Evolutionary conservation across 2,329 filamentous ascomycete species (phyloP).

Genomic region (Aureobasidium sp.): DNA sequence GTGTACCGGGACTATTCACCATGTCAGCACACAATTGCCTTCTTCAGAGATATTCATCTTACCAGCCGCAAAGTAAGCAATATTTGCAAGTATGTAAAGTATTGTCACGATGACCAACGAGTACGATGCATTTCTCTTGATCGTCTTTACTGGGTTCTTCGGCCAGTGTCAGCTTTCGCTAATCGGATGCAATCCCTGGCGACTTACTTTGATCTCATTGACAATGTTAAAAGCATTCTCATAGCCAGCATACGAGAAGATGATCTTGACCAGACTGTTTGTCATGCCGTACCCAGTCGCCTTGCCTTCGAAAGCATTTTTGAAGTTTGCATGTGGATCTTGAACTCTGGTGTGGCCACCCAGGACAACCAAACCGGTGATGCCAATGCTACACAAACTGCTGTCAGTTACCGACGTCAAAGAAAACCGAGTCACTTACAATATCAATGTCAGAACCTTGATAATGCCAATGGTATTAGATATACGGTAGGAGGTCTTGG

Average conservation of each 20-base stretch:
- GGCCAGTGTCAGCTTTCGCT: background rate
- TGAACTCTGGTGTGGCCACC: conserved; percentile 47
- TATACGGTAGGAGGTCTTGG: conserved; percentile 50
- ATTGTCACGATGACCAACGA: conserved; percentile 53
- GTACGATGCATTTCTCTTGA: conserved; percentile 55
- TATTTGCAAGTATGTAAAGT: conserved; percentile 43
- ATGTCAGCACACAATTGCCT: background rate
- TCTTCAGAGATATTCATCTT: background rate
- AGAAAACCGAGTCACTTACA: conserved; percentile 29
- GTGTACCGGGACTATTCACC: conserved; percentile 22
- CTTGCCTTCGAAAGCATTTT: conserved; percentile 47
- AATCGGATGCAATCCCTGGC: background rate
- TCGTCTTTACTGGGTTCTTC: conserved; percentile 53
- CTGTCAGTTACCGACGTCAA: background rate
- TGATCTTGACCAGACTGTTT: conserved; percentile 52
- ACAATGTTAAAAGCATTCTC: conserved; percentile 56
- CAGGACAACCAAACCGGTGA: conserved; percentile 55
- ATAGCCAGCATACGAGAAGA: conserved; percentile 46
- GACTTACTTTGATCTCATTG: conserved; percentile 49
- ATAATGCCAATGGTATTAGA: conserved; percentile 52
- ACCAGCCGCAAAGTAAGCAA: conserved; percentile 55
- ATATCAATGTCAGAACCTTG: conserved; percentile 57
- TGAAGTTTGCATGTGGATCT: conserved; percentile 50
- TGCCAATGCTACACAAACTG: conserved; percentile 18
- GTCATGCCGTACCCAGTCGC: conserved; percentile 46